phyloP scores from a whole-genome alignment of 1,284 basidiomycete species.

The Ceratobasidium sp. region DNA sequence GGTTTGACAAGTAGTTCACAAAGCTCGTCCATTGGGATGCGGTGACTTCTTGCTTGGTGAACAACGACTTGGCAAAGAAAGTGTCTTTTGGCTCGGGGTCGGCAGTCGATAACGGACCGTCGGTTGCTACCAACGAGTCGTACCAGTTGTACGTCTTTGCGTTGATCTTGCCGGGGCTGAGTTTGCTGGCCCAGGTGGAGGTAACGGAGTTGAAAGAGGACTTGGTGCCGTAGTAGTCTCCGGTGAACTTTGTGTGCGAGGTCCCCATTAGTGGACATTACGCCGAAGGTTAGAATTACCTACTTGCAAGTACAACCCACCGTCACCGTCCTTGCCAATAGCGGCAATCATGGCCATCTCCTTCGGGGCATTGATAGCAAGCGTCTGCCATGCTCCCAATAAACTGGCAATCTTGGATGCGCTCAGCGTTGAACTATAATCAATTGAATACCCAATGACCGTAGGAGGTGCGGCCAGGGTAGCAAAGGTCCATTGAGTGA shows the following conservation, averaged over 20 bases:
- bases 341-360: slow-evolving; percentile 33
- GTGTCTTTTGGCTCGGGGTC: slow-evolving; percentile 35
- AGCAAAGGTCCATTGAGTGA: slow-evolving; percentile 37
- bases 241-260: slow-evolving; percentile 1
- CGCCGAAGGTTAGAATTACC: neutral
- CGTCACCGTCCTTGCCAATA: slow-evolving; percentile 16
- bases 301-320: slow-evolving; percentile 24
- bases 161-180: slow-evolving; percentile 27
- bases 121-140: slow-evolving; percentile 23
- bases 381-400: slow-evolving; percentile 21
- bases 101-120: slow-evolving; percentile 28
- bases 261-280: neutral
- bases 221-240: slow-evolving; percentile 37
- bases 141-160: slow-evolving; percentile 30
- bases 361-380: slow-evolving; percentile 15
- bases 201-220: slow-evolving; percentile 25
- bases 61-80: slow-evolving; percentile 40
- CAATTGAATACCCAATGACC: slow-evolving; percentile 31
- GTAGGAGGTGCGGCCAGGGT: slow-evolving; percentile 30
- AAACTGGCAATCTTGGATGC: slow-evolving; percentile 11
- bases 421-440: neutral
- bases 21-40: slow-evolving; percentile 30
- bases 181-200: slow-evolving; percentile 9
- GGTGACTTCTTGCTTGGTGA: slow-evolving; percentile 35
- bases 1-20: slow-evolving; percentile 19